Percentiles rank a stretch among this genome's conserved stretches.
Conservation (phyloP, 2,329 filamentous ascomycete genomes). For the Aspergillus sclerotialis region DNA sequence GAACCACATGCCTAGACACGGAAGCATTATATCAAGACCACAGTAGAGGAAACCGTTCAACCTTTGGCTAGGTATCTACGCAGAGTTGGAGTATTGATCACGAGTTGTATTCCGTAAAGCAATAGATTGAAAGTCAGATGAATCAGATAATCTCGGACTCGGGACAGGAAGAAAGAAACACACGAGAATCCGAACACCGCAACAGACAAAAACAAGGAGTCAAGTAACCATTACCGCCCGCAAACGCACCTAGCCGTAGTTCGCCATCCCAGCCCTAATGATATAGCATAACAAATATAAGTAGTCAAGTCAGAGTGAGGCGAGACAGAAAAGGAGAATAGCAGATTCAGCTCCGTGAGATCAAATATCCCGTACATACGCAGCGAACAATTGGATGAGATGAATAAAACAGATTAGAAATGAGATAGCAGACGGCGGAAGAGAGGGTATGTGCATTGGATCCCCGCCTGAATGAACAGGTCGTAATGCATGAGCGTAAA, state of each 20-base stretch:
- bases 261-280: conserved; percentile 25
- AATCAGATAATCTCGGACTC: conserved; percentile 54
- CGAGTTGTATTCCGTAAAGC: too few species aligned
- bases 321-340: conserved; percentile 9
- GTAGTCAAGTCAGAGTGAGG: conserved; percentile 10
- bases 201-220: not conserved
- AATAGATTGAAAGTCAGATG: too few species aligned
- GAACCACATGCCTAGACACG: too few species aligned
- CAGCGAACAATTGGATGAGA: not conserved
- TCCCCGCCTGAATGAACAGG: conserved; percentile 14
- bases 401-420: conserved; percentile 4
- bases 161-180: conserved; percentile 43
- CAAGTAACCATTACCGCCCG: conserved; percentile 8
- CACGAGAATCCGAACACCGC: conserved; percentile 56
- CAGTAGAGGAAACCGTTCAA: too few species aligned
- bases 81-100: too few species aligned
- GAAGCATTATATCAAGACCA: too few species aligned
- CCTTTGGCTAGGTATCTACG: too few species aligned
- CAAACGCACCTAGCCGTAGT: conserved; percentile 21
- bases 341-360: not conserved
- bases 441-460: conserved; percentile 20
- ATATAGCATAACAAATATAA: conserved; percentile 16
- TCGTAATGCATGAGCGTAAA: conserved; percentile 17
- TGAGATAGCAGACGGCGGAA: conserved; percentile 8
- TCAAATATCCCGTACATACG: conserved; percentile 3